A percentile compares a stretch with the other conserved stretches of the same genome.
These are phyloP conservation scores for Agroathelia rolfsii DNA, from an alignment of 1,284 basidiomycete species.

Conservation along the genomic window DNA sequence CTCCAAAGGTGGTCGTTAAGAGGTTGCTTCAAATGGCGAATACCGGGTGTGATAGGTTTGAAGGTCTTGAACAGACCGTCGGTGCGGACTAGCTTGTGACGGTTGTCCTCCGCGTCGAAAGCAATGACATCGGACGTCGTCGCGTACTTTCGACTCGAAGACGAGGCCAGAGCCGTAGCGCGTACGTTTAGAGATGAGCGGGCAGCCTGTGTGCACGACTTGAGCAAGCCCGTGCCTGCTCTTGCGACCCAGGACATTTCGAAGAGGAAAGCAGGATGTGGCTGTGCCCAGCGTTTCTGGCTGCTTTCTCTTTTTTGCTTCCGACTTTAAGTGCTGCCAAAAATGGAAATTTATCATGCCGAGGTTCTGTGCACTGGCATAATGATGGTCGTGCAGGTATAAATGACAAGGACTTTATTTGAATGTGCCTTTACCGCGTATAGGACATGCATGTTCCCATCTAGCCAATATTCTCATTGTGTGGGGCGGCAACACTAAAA, in stretches of 20 bases:
- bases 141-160: slow-evolving; percentile 18
- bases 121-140: slow-evolving; percentile 20
- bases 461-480: slow-evolving; percentile 94
- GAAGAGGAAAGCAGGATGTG: no score
- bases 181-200: no score
- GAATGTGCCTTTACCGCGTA: slow-evolving; percentile 82
- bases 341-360: no score
- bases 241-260: no score
- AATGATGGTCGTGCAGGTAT: no score
- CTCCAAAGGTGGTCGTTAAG: slow-evolving; percentile 76
- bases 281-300: no score
- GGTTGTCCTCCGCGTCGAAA: slow-evolving; percentile 22
- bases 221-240: no score
- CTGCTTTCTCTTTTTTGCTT: no score
- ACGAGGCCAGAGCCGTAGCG: not conserved
- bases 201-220: no score
- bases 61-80: slow-evolving; percentile 75
- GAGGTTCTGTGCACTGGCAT: no score
- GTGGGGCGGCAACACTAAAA: slow-evolving; percentile 96
- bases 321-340: no score
- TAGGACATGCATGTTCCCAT: slow-evolving; percentile 93
- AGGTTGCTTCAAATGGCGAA: slow-evolving; percentile 81
- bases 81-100: slow-evolving; percentile 30
- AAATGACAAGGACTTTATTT: no score
- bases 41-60: slow-evolving; percentile 79